Conservation (phyloP, 306 rosid genomes). For the Quercus cerris region DNA sequence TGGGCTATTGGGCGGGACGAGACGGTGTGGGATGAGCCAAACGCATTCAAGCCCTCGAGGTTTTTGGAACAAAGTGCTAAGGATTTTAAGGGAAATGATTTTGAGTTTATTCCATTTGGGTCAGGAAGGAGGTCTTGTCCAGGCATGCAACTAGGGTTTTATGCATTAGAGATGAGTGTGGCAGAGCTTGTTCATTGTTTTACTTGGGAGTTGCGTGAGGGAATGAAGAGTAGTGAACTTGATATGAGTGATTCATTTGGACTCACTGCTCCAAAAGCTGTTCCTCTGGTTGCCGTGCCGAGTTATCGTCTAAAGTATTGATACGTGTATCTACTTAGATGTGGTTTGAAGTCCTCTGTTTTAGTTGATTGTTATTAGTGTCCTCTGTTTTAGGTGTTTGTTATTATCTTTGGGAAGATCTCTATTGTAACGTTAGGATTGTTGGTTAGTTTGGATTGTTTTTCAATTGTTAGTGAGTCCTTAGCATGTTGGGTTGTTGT, state of each 20-base stretch:
- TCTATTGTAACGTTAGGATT: too few species aligned
- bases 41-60: conserved; percentile 40
- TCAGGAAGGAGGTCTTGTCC: conserved; percentile 62
- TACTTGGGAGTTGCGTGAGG: conserved; percentile 46
- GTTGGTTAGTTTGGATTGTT: too few species aligned
- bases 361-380: too few species aligned
- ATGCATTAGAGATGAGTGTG: conserved; percentile 43
- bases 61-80: conserved; percentile 30
- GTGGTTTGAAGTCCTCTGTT: too few species aligned
- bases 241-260: conserved; percentile 59
- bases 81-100: conserved; percentile 47
- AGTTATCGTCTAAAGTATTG: not conserved
- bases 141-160: conserved; percentile 51
- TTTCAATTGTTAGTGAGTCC: too few species aligned
- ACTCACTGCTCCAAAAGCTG: conserved; percentile 40
- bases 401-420: too few species aligned
- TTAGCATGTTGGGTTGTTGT: too few species aligned
- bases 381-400: too few species aligned
- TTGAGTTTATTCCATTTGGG: conserved; percentile 56
- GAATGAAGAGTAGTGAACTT: conserved; percentile 41
- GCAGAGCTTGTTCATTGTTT: conserved; percentile 52
- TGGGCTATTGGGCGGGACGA: conserved; percentile 50
- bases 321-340: too few species aligned
- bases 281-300: conserved; percentile 49
- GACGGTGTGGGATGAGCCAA: conserved; percentile 41